Base-by-base conservation (phyloP, 148 eudicot species). In the Chenopodium berlandieri region DNA sequence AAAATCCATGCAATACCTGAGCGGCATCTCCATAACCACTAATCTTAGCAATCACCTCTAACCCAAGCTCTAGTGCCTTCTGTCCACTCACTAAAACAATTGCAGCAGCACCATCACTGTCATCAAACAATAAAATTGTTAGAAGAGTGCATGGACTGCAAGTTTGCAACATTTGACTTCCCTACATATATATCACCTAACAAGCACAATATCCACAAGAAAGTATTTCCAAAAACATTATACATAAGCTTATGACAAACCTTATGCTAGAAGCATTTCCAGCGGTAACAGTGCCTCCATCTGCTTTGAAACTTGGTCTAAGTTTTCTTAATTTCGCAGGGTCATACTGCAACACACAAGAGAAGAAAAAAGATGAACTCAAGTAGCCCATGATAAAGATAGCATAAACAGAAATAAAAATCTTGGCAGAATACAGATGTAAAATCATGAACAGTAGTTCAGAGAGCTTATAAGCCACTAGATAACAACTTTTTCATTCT, bases 71-170 rank as follows among this genome's bases (percentile, higher is more conserved):
- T 64, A 92, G 83, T 10, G 98, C 98, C 75, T 83, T 92, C 90
- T 96, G 90, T 75, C 99, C 99, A 84, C 99, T 96, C 75, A 96
- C 95, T 79, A 96, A 88, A 82, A 96, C 98, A 75, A 96, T 83
- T 77, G 99, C 99, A 81, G 99, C 98, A 85, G 95, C 98, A 79
- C 99, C 99, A 87, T 96, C 99, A 88, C 98, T 96, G 91, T 6
- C 37, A 56, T 56, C 66, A 64, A 81, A 71, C 71, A 80, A 85
- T 48, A 72, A 22, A 66, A 77, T 31, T 13, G 62, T 78, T 32
- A 73, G 23, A 77, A 66, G 74, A 70, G 56, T 64, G 10, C 31
- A 10, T 16, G 32, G 71, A 58, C 17, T 27, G 67, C 71, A 75
- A 14, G n/a, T 25, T n/a, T 73, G 66, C 40, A 71, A 50, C 16